These are phyloP conservation scores for Ilyonectria sp. DNA, from an alignment of 2,329 filamentous ascomycete genomes.

Conservation along the genomic window DNA sequence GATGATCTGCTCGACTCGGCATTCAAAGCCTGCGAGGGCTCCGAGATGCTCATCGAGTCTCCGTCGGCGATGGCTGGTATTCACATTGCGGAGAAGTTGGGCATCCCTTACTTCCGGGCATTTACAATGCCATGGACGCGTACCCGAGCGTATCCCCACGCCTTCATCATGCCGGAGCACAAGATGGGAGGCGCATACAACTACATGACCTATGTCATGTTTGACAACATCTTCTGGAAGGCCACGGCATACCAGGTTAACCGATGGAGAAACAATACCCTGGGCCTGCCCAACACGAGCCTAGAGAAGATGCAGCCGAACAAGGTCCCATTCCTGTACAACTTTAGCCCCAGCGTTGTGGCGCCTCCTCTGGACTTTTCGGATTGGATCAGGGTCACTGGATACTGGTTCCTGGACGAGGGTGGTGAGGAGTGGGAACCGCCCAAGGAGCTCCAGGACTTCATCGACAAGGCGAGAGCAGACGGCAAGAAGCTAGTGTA, in stretches of 20 bases:
- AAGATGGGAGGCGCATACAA: slow-evolving; percentile 98
- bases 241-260: slow-evolving; percentile 93
- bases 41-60: slow-evolving; percentile 93
- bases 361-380: slow-evolving; percentile 94
- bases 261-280: slow-evolving; percentile 86
- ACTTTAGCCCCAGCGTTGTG: slow-evolving; percentile 96
- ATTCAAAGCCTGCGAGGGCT: slow-evolving; percentile 87
- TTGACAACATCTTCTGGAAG: slow-evolving; percentile 98
- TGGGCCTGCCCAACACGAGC: slow-evolving; percentile 84
- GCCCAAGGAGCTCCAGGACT: slow-evolving; percentile 80
- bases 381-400: slow-evolving; percentile 97
- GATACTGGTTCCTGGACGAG: slow-evolving; percentile 98
- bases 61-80: slow-evolving; percentile 98
- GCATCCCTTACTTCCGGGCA: slow-evolving; percentile 95
- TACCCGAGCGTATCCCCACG: slow-evolving; percentile 95
- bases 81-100: slow-evolving; percentile 93
- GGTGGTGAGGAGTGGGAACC: slow-evolving; percentile 76
- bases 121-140: slow-evolving; percentile 99
- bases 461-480: slow-evolving; percentile 85
- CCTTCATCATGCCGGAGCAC: slow-evolving; percentile 91
- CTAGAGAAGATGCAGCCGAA: slow-evolving; percentile 95
- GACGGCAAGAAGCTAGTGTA: slow-evolving; percentile 96
- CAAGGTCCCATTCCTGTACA: slow-evolving; percentile 98
- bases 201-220: slow-evolving; percentile 94
- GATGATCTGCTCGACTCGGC: slow-evolving; percentile 88